Conservation (phyloP, 352 stramenopile genomes). For the Phytopythium helicoides region DNA sequence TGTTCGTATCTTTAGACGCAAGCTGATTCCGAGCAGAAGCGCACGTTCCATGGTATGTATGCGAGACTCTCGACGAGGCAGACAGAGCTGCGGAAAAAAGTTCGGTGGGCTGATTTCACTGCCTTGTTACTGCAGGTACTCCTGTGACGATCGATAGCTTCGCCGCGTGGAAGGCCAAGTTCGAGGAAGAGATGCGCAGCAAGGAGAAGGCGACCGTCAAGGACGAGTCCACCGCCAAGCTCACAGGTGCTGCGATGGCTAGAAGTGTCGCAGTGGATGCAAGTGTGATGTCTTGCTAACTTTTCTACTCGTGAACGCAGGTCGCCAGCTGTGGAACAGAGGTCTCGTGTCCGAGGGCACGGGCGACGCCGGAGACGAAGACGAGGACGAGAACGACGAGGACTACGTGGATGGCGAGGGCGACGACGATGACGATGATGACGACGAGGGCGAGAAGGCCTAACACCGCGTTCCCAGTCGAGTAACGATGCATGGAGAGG, state of each 20-base stretch:
- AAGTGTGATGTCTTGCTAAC: no score
- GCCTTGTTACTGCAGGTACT: conserved; percentile 30
- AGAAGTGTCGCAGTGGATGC: no score
- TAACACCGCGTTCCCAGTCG: conserved; percentile 8
- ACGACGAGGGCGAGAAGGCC: conserved; percentile 12
- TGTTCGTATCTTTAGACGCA: conserved; percentile 18
- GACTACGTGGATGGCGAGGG: conserved; percentile 30
- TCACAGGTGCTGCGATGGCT: conserved; percentile 42
- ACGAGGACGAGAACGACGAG: conserved; percentile 41
- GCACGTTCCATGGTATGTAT: conserved; percentile 28
- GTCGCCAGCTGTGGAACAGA: conserved; percentile 65
- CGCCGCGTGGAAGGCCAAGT: conserved; percentile 64
- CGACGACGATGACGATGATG: conserved; percentile 31
- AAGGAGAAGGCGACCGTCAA: conserved; percentile 52
- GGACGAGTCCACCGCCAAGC: conserved; percentile 67
- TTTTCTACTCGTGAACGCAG: conserved; percentile 10
- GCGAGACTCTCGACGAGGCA: not conserved
- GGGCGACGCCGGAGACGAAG: conserved; percentile 35
- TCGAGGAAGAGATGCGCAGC: conserved; percentile 61
- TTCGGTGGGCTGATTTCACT: not conserved
- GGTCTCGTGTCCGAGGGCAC: conserved; percentile 73
- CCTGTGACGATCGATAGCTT: conserved; percentile 83
- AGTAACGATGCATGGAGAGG: conserved; percentile 8
- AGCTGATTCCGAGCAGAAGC: conserved; percentile 20
- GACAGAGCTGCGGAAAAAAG: not conserved